Conservation (phyloP, 345 rosid genomes). For the Clausena lansium region DNA sequence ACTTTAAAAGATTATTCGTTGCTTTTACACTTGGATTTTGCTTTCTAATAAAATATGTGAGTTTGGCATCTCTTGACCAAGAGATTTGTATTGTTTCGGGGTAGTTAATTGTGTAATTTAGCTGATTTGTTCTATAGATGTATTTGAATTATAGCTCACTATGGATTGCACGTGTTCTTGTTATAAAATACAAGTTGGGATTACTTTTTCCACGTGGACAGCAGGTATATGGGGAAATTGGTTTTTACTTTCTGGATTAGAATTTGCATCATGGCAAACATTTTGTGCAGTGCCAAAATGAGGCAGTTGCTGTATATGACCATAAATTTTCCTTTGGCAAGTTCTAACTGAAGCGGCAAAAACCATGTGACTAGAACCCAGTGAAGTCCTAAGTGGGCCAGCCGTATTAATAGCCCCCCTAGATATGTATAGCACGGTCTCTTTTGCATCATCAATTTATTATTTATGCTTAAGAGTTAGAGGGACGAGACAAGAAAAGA, state of each 20-base stretch:
- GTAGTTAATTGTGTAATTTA: neutral
- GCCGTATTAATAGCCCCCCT: slow-evolving; percentile 7
- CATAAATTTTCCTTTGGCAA: neutral
- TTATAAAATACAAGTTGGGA: neutral
- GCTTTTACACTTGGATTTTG: neutral
- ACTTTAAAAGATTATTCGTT: neutral
- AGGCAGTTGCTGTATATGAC: neutral
- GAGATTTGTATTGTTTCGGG: neutral
- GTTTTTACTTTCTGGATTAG: neutral
- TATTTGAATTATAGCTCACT: neutral
- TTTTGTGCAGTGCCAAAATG: neutral
- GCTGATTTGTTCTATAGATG: neutral
- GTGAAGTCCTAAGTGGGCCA: slow-evolving; percentile 12
- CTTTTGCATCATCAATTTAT: neutral
- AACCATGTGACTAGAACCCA: slow-evolving; percentile 18
- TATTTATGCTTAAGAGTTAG: neutral
- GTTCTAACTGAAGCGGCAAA: neutral
- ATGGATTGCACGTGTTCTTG: neutral
- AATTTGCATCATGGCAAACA: neutral
- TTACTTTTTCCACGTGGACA: neutral
- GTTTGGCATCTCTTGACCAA: neutral
- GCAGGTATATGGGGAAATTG: neutral
- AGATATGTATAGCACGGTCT: neutral
- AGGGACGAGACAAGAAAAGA: neutral
- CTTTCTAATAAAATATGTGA: neutral